Percentiles rank a stretch among this genome's conserved stretches.
These are phyloP conservation scores for Phytophthora fragariae DNA, from an alignment of 352 stramenopile genomes.

Conservation along the genomic window DNA sequence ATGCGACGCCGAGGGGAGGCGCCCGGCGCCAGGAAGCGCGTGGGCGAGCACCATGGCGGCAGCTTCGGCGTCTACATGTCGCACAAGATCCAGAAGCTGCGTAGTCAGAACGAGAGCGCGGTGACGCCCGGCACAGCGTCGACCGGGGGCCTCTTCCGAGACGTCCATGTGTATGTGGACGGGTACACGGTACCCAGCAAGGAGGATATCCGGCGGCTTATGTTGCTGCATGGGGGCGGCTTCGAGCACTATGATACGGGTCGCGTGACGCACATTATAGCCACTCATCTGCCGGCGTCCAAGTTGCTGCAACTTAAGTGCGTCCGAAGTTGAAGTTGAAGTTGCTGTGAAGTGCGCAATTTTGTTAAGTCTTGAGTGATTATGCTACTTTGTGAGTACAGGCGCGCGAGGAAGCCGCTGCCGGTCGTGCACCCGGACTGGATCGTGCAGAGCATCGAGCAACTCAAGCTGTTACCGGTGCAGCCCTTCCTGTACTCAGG, in stretches of 20 bases:
- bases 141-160: conserved; percentile 58
- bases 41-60: conserved; percentile 89
- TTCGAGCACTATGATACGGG: conserved; percentile 92
- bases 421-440: conserved; percentile 92
- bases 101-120: conserved; percentile 62
- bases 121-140: background rate
- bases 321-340: conserved; percentile 31
- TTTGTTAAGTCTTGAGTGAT: background rate
- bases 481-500: conserved; percentile 88
- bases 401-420: conserved; percentile 60
- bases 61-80: conserved; percentile 92
- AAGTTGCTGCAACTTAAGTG: conserved; percentile 89
- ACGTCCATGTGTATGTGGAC: conserved; percentile 89
- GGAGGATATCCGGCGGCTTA: conserved; percentile 82
- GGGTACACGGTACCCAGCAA: conserved; percentile 87
- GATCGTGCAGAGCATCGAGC: conserved; percentile 92
- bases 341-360: background rate
- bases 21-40: conserved; percentile 40
- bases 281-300: conserved; percentile 81
- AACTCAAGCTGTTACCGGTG: conserved; percentile 71
- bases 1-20: conserved; percentile 8
- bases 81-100: conserved; percentile 93
- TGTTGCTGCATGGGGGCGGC: conserved; percentile 81
- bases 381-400: conserved; percentile 28
- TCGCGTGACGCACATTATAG: conserved; percentile 89